Conservation (phyloP, 257 asterid genomes). For the Solanum virginianum region DNA sequence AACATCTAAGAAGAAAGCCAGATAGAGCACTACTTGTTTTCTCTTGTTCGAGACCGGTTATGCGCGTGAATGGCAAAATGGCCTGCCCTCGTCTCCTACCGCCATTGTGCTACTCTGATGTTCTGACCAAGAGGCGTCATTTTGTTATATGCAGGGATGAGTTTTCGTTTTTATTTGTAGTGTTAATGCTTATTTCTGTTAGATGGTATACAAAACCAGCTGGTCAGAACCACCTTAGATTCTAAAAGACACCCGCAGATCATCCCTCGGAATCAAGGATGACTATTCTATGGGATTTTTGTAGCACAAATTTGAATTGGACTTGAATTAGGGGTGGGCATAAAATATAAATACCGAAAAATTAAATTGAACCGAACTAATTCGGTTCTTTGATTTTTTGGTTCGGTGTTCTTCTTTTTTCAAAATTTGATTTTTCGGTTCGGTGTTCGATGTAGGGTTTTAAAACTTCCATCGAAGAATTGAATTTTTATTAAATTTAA, state of each 20-base stretch:
- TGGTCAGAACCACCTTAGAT: not conserved
- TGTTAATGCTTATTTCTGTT: not conserved
- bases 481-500: too few species aligned
- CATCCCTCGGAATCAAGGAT: not conserved
- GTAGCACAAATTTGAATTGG: not conserved
- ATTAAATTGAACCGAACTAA: too few species aligned
- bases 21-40: conserved; percentile 7
- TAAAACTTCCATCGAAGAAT: too few species aligned
- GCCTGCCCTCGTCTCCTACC: not conserved
- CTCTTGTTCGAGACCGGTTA: not conserved
- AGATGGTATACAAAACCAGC: not conserved
- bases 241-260: not conserved
- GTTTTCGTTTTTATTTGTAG: not conserved
- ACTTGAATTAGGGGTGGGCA: not conserved
- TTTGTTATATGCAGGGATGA: not conserved
- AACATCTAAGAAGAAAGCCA: conserved; percentile 18
- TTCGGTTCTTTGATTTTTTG: too few species aligned
- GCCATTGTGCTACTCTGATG: not conserved
- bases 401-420: too few species aligned
- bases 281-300: not conserved
- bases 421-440: too few species aligned
- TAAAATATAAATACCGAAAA: too few species aligned
- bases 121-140: not conserved
- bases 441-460: too few species aligned
- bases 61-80: not conserved